phyloP scores from a whole-genome alignment of 139 green algal species.

The Nannochloris sp. region DNA sequence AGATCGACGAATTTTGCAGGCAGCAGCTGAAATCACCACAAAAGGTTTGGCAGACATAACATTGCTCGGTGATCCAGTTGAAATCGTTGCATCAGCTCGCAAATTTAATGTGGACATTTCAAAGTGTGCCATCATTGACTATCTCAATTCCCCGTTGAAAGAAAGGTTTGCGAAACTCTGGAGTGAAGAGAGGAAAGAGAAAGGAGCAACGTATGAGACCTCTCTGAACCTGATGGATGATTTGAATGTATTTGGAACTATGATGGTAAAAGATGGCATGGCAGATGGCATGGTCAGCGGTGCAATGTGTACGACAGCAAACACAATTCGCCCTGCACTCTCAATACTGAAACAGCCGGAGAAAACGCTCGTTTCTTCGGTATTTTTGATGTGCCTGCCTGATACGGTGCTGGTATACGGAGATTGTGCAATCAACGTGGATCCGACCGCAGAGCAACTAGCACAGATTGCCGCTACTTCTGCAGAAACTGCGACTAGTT shows the following conservation, averaged over 20 bases:
- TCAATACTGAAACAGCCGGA: conserved; percentile 53
- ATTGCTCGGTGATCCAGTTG: conserved; percentile 56
- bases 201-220: conserved; percentile 58
- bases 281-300: conserved; percentile 84
- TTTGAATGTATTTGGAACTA: conserved; percentile 54
- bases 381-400: conserved; percentile 93
- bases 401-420: conserved; percentile 83
- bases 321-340: conserved; percentile 79
- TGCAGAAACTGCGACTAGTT: conserved; percentile 71
- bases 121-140: conserved; percentile 43
- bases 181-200: conserved; percentile 50
- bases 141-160: conserved; percentile 12
- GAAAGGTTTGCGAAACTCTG: conserved; percentile 47
- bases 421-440: conserved; percentile 85
- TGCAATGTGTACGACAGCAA: conserved; percentile 77
- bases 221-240: conserved; percentile 53
- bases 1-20: conserved; percentile 57
- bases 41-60: conserved; percentile 57
- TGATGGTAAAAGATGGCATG: conserved; percentile 71
- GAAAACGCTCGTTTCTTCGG: conserved; percentile 55
- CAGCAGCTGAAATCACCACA: conserved; percentile 48
- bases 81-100: conserved; percentile 27
- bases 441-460: conserved; percentile 62
- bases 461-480: conserved; percentile 62
- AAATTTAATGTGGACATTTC: conserved; percentile 54